Base-by-base conservation (phyloP, 169 alveolate species). In the Prorocentrum cordatum region DNA sequence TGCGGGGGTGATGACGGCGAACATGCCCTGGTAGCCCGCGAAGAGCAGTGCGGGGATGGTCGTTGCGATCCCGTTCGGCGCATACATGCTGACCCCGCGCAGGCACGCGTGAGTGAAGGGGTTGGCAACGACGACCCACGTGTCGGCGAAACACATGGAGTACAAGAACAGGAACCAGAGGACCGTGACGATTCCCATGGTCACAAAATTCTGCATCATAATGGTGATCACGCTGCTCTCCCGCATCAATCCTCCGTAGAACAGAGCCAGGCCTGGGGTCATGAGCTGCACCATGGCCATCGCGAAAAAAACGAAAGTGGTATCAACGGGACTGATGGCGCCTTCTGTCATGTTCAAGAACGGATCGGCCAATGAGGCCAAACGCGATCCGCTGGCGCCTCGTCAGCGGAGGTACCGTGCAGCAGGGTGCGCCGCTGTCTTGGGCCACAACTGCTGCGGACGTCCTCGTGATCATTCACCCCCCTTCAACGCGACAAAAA, bases 1-100 rank as follows among this genome's bases (percentile, higher is more conserved):
- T 1, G 91, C 91, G 2, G 91, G 91, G 2, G 91, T 82, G 68
- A 82, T 82, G 38, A 82, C 91, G 2, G 91, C 91, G 31, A 82
- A 82, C 91, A 82, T 82, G 80, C 88, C 88, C 18, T 77, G 88
- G 64, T 77, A 77, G 9, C 42, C 88, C 42, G 62, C 62, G 50
- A 59, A 77, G 24, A 77, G 50, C 22, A 66, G 32, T 1, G 75
- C 88, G 22, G 88, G 88, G 36, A 77, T 77, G 20, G 42, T 1
- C 54, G 35, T 12, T 18, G 20, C 62, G 5, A 14, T 4, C 62
- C 62, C 5, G 20, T 50, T 14, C n/a, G 36, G 75, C 75, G 54
- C 91, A 50, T 64, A 26, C 45, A 82, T 68, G 32, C 26, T 82
- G 27, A 82, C 32, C 5, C 31, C 91, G 80, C 61, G 32, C 50